Evolutionary conservation across 2,329 filamentous ascomycete genomes (phyloP), one percentile per base, ranked within the genome.

Genomic region (Chalara sp.): DNA sequence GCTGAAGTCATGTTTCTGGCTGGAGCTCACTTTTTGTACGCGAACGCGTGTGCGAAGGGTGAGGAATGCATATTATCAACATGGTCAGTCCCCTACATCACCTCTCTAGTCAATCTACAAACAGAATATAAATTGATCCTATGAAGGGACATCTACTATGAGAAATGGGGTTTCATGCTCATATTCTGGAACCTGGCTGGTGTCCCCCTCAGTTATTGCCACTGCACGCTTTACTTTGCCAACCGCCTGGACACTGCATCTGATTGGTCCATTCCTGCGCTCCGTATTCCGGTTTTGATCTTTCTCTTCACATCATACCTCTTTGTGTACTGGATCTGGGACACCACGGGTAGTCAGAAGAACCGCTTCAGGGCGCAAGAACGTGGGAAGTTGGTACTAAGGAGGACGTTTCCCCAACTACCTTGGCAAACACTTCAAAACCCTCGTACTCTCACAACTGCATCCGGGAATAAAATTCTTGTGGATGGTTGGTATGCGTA

Each of bases 181-280:
- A 95, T 95, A 69, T 96, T 96, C 80, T 96, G 90, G 90, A 96
- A 96, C 71, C 76, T 96, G 67, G 89, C 90, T 44, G 90, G 90
- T 59, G 90, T 96, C 30, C 90, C 90, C 11, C 77, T 96, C 48
- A 90, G 84, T 49, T 96, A 96, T 78, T 95, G 89, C 74, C 90
- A 96, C 75, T 93, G 87, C 78, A 92, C 87, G 46, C 82, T 96
- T 62, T 96, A 88, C 72, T 78, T 96, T 47, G 89, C 89, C 58
- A 91, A 87, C 69, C 89, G 95, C 68, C 72, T 62, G 87, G 55
- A 90, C 0, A 76, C 81, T 35, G 81, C 81, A 52, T 96, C 70
- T 76, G 76, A 48, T 91, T 21, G 21, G 21, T 21, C 21, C 21
- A 21, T 21, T 21, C 21, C 21, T 21, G 21, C 21, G 21, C 21